Conservation (phyloP, 106 monocot genomes). For the Platanthera guangdongensis region DNA sequence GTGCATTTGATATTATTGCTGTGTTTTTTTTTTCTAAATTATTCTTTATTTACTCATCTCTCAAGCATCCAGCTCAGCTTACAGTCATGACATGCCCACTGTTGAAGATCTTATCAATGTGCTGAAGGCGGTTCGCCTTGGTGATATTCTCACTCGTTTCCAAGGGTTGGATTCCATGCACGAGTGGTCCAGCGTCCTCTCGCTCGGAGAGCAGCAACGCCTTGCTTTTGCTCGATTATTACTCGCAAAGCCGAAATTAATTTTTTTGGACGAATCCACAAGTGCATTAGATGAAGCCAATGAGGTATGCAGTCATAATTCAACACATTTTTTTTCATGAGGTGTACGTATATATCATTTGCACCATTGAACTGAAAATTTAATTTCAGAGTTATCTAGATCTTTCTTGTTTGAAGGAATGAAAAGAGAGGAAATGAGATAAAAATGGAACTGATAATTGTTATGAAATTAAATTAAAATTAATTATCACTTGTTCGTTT, state of each 20-base stretch:
- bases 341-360: background rate
- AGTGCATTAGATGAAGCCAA: conserved; percentile 79
- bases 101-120: conserved; percentile 55
- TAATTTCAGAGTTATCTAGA: background rate
- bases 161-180: conserved; percentile 48
- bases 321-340: background rate
- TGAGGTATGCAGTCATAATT: conserved; percentile 33
- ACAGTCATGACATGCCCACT: conserved; percentile 29
- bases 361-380: background rate
- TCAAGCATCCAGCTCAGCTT: conserved; percentile 18
- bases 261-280: conserved; percentile 75
- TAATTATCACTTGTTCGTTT: no score
- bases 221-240: conserved; percentile 82
- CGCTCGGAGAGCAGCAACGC: conserved; percentile 86
- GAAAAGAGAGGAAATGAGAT: no score
- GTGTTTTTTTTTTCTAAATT: background rate
- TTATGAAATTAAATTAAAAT: no score
- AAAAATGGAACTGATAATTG: no score
- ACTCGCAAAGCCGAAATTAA: conserved; percentile 51
- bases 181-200: conserved; percentile 79
- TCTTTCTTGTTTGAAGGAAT: no score
- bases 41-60: conserved; percentile 22
- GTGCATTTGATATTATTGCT: background rate
- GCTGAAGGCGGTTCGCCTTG: conserved; percentile 61
- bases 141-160: conserved; percentile 72